Evolutionary conservation across 352 stramenopile genomes (phyloP).

Genomic region (Pythium pectinolyticum): DNA sequence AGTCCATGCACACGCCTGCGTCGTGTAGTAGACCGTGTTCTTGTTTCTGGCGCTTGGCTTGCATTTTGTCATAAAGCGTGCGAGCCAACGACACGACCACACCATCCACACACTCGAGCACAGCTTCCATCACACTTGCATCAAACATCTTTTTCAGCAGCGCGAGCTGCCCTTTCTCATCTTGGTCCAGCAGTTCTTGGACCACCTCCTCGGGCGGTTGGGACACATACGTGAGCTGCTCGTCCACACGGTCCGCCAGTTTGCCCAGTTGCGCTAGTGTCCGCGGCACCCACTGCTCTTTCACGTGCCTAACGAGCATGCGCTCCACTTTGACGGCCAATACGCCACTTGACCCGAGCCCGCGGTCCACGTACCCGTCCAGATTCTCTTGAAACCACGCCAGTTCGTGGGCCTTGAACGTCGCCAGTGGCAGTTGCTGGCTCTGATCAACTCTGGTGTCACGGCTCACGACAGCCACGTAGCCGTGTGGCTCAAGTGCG

Average conservation of each 20-base stretch:
- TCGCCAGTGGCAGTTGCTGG: constrained; percentile 22
- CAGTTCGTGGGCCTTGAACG: constrained; percentile 30
- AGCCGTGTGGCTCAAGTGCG: constrained; percentile 36
- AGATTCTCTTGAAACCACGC: constrained; percentile 34
- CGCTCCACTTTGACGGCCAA: constrained; percentile 34
- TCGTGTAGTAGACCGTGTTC: not conserved
- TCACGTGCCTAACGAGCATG: constrained; percentile 38
- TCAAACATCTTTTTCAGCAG: not conserved
- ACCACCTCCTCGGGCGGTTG: not conserved
- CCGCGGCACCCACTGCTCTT: constrained; percentile 30
- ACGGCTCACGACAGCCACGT: constrained; percentile 42
- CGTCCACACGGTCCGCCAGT: not conserved
- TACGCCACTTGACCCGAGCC: constrained; percentile 31
- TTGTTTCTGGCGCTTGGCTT: not conserved
- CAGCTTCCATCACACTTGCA: not conserved
- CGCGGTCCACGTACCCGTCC: constrained; percentile 26
- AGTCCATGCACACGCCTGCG: not conserved
- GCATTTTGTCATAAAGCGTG: not conserved
- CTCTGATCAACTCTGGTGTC: constrained; percentile 23
- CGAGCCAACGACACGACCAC: not conserved
- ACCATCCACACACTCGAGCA: not conserved
- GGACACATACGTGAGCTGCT: not conserved
- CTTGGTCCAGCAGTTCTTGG: not conserved
- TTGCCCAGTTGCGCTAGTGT: constrained; percentile 15
- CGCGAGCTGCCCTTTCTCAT: not conserved